Base-by-base conservation (phyloP, 1,284 basidiomycete genomes). In the Phenoliferia sp. region DNA sequence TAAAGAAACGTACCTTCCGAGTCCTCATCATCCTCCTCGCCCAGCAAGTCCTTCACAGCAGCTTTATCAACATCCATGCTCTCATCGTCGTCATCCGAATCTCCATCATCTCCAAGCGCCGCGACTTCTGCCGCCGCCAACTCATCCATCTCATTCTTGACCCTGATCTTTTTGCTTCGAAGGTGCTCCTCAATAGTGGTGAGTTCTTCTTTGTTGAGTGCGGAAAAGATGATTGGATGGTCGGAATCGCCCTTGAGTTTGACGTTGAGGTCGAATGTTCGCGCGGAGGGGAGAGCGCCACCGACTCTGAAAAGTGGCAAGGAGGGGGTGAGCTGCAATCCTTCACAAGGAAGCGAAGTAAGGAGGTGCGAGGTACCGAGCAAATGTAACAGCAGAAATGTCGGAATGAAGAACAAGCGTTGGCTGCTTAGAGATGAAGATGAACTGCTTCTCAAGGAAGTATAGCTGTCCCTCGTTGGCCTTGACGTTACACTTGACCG, bases 81-180 rank as follows among this genome's bases (percentile, higher is more conserved):
- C 72, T 77, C 66, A 70, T 72, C 54, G 68, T 76, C 59, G 69
- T 73, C 76, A 71, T 73, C 55, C 68, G 75, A 56, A 69, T 73
- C 76, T 58, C 88, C 89, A 44, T 89, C 88, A 73, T 93, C 91
- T 54, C 92, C 92, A 65, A 91, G 88, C 71, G 90, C 88, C 22
- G 85, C 85, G 4, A 81, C 88, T 32, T 81, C 86, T 33, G 85
- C 88, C 32, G 87, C 88, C 68, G 90, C 82, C 36, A 79, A 88
- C 76, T 97, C 95, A 15, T 92, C 89, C 85, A 96, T 94, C 85
- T 97, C 94, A 80, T 94, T 97, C 86, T 98, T 96, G 69, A 96
- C 86, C 74, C 88, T 86, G 72, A 98, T 86, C 80, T 94, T 95
- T 83, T 96, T 95, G 61, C 89, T 88, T 74, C 87, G 87, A 72